Conservation (phyloP, 352 stramenopile species). For the Globisporangium ultimum region DNA sequence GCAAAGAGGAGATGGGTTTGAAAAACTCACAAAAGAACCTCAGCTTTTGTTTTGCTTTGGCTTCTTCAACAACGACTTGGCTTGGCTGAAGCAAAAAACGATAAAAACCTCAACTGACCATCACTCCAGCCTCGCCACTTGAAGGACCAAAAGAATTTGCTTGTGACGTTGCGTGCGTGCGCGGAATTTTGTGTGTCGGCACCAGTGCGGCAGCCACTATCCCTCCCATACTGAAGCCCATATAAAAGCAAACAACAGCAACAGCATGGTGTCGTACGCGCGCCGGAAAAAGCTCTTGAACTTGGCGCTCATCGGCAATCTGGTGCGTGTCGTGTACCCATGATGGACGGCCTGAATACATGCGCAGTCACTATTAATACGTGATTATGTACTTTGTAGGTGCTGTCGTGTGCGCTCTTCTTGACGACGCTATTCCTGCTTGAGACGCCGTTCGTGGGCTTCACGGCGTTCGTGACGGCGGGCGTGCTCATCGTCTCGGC, state of each 20-base stretch:
- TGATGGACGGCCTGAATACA: too few species aligned
- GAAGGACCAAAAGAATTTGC: conserved; percentile 12
- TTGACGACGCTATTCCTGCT: conserved; percentile 70
- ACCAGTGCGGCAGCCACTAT: not conserved
- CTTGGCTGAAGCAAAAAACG: not conserved
- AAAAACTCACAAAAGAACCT: not conserved
- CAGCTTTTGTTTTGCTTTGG: not conserved
- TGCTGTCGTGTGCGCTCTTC: conserved; percentile 57
- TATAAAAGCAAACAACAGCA: not conserved
- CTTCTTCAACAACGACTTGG: not conserved
- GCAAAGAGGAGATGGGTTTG: not conserved
- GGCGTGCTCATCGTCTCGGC: conserved; percentile 60
- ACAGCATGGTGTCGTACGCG: conserved; percentile 14
- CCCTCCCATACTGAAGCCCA: conserved; percentile 4
- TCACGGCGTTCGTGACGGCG: conserved; percentile 62
- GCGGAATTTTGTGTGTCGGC: not conserved
- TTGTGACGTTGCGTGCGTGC: not conserved
- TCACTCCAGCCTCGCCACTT: not conserved
- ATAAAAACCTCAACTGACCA: conserved; percentile 6
- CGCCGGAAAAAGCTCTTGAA: conserved; percentile 58
- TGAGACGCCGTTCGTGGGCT: conserved; percentile 64
- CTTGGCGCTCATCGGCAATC: conserved; percentile 54
- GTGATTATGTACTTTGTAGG: conserved; percentile 22
- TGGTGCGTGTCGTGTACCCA: conserved; percentile 31
- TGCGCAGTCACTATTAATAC: not conserved